phyloP scores from a whole-genome alignment of 768 basidiomycete genomes.

The Hericium alpestre region DNA sequence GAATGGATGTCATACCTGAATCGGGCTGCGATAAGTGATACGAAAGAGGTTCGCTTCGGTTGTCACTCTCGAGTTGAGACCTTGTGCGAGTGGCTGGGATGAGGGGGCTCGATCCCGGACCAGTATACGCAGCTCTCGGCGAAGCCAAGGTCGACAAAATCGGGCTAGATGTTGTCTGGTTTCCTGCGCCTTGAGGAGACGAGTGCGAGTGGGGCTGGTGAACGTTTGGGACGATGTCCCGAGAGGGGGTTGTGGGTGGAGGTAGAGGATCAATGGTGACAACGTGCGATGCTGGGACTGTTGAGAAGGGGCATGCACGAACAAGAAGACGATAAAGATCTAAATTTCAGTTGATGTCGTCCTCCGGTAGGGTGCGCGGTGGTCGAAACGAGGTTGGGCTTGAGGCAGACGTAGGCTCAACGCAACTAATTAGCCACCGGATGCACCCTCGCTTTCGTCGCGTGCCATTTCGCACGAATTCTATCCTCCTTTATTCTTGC shows the following conservation, averaged over 20 bases:
- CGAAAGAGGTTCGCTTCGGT: conserved; percentile 6
- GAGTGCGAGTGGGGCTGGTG: not conserved
- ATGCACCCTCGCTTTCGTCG: not conserved
- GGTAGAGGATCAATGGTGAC: conserved; percentile 16
- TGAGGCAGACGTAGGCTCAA: not conserved
- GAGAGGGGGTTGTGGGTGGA: conserved; percentile 14
- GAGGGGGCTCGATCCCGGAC: conserved; percentile 6
- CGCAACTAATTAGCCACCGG: not conserved
- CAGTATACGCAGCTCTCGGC: conserved; percentile 5
- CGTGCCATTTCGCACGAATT: conserved; percentile 13
- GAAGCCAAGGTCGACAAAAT: not conserved
- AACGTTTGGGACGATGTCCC: conserved; percentile 14
- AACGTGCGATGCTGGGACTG: conserved; percentile 11
- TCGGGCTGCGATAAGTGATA: conserved; percentile 1
- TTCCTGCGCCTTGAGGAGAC: conserved; percentile 4
- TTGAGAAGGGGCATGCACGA: conserved; percentile 12
- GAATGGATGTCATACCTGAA: conserved; percentile 5
- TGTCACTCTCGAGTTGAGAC: conserved; percentile 14
- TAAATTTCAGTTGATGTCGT: conserved; percentile 9
- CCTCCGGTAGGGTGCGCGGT: not conserved
- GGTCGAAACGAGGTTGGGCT: conserved; percentile 6
- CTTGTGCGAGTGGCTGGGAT: conserved; percentile 13
- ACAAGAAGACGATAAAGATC: conserved; percentile 9
- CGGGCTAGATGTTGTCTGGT: not conserved
- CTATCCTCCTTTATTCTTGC: no score